Evolutionary conservation across 306 rosid genomes (phyloP).

Genomic region (Comarum palustre): DNA sequence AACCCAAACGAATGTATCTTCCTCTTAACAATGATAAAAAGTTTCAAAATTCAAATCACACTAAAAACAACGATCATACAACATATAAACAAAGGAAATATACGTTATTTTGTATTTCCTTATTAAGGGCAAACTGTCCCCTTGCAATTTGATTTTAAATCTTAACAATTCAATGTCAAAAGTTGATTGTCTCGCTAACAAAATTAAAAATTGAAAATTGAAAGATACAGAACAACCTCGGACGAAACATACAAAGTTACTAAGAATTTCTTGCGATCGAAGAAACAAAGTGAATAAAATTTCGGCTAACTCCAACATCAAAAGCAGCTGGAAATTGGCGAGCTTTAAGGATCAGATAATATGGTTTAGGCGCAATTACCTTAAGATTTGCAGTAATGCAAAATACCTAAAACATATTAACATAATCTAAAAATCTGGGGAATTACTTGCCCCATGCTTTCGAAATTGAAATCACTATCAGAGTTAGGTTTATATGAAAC

Average conservation of each 20-base stretch:
- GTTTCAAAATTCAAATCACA: not conserved
- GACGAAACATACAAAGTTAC: not conserved
- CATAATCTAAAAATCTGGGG: no score
- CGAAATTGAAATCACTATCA: not conserved
- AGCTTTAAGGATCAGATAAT: not conserved
- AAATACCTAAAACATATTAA: not conserved
- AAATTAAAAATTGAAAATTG: not conserved
- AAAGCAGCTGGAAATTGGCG: conserved; percentile 10
- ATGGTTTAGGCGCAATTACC: not conserved
- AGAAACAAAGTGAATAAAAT: not conserved
- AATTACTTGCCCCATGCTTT: not conserved
- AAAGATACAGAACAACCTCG: not conserved
- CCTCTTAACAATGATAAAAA: not conserved
- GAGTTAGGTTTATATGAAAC: not conserved
- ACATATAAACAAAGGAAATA: no score
- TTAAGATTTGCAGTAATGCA: conserved; percentile 8
- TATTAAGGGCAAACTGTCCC: not conserved
- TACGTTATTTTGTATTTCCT: not conserved
- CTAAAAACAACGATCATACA: not conserved
- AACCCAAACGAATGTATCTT: no score
- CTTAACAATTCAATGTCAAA: not conserved
- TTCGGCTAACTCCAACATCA: not conserved
- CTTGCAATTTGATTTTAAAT: not conserved
- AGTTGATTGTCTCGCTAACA: not conserved
- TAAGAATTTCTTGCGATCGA: not conserved